A percentile compares a stretch with the other conserved stretches of the same genome.
Evolutionary conservation across 441 rosid species (phyloP).

Genomic region (Geranium incanum): DNA sequence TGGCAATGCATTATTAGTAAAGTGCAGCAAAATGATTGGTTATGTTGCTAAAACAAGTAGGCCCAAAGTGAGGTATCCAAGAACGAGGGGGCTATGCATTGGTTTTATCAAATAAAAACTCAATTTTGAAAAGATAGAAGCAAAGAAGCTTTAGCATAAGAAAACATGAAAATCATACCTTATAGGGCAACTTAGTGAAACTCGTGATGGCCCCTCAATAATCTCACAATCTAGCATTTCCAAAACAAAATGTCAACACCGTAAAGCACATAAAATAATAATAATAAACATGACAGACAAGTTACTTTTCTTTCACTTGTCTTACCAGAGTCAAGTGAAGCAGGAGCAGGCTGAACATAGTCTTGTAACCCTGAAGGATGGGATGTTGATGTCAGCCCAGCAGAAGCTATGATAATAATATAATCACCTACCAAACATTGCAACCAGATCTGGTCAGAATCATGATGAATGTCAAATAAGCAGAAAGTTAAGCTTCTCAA

Average conservation of each 20-base stretch:
- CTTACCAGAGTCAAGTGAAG: background rate
- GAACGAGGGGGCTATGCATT: background rate
- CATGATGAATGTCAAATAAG: background rate
- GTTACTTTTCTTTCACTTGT: background rate
- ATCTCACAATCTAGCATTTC: no score
- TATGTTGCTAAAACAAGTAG: background rate
- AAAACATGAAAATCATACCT: background rate
- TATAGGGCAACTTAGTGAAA: no score
- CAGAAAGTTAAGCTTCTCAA: background rate
- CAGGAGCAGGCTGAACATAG: constrained; percentile 1
- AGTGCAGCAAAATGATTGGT: background rate
- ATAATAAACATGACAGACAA: no score
- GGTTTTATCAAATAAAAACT: background rate
- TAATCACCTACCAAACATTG: constrained; percentile 1
- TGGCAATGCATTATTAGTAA: background rate
- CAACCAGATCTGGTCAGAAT: background rate
- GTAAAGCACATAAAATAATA: no score
- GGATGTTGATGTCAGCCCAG: background rate
- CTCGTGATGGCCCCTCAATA: no score
- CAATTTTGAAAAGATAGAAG: background rate
- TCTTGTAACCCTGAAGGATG: background rate
- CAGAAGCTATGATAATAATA: background rate
- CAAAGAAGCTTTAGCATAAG: background rate
- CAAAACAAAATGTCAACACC: no score
- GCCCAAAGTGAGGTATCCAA: background rate